phyloP scores from a whole-genome alignment of 495 filamentous ascomycete genomes.

The Penicillium nucicola region DNA sequence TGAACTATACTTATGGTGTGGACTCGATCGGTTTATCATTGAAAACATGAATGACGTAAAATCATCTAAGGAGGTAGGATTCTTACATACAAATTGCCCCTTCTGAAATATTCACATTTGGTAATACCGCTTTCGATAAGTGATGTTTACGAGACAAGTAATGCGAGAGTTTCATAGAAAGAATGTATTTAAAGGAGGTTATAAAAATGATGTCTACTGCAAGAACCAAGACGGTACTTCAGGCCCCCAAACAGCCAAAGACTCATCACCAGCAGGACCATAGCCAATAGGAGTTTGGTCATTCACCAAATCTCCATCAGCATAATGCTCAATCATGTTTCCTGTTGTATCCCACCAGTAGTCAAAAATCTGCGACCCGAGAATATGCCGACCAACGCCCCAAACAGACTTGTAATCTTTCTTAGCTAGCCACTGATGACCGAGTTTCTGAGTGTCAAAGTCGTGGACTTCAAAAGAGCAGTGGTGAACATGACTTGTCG shows the following conservation, averaged over 20 bases:
- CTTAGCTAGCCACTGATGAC: conserved; percentile 65
- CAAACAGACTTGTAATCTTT: conserved; percentile 67
- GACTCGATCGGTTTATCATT: too few species aligned
- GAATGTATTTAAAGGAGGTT: too few species aligned
- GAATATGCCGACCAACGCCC: conserved; percentile 72
- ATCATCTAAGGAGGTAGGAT: too few species aligned
- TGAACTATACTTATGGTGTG: too few species aligned
- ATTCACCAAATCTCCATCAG: conserved; percentile 66
- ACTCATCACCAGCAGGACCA: conserved; percentile 21
- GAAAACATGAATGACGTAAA: too few species aligned
- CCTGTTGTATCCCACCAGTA: conserved; percentile 68
- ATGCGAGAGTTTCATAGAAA: too few species aligned
- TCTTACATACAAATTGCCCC: too few species aligned
- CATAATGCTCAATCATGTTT: conserved; percentile 68
- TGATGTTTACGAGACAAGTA: too few species aligned
- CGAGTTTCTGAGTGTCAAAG: conserved; percentile 70
- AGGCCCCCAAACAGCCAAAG: conserved; percentile 31
- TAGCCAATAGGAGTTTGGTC: conserved; percentile 48
- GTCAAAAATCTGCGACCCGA: conserved; percentile 75
- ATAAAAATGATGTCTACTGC: neutral
- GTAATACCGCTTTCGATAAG: too few species aligned
- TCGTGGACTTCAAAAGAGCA: conserved; percentile 73
- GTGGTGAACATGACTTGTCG: conserved; percentile 64
- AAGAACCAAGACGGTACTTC: conserved; percentile 24
- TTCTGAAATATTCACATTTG: too few species aligned